Conservation (phyloP, 495 filamentous ascomycete species). For the Pseudomonodictys pantanalensis region DNA sequence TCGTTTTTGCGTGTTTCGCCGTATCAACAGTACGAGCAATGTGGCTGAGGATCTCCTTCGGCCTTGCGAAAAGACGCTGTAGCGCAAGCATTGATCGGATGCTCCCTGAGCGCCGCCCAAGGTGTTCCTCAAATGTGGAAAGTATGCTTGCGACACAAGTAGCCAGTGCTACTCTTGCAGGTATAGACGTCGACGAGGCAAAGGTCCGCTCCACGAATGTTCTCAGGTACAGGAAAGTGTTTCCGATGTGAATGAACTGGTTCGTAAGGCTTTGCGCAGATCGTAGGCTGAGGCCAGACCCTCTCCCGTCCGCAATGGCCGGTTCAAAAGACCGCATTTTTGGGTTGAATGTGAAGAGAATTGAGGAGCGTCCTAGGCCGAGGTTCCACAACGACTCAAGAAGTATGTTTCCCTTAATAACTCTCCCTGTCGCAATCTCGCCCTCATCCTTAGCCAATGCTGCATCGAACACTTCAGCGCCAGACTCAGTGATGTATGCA, state of each 20-base stretch:
- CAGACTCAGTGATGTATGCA: constrained; percentile 75
- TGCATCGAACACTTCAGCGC: constrained; percentile 70
- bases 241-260: constrained; percentile 59
- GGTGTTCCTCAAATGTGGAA: constrained; percentile 53
- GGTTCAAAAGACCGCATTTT: constrained; percentile 57
- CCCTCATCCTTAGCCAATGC: constrained; percentile 32
- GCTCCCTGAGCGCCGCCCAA: constrained; percentile 46
- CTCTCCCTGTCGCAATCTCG: constrained; percentile 10
- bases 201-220: constrained; percentile 51
- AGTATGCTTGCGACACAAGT: constrained; percentile 56
- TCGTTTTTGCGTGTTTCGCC: constrained; percentile 53
- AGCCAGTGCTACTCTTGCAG: constrained; percentile 60
- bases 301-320: constrained; percentile 52
- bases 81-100: constrained; percentile 65
- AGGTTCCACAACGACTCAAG: constrained; percentile 64
- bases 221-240: constrained; percentile 52
- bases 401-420: constrained; percentile 48
- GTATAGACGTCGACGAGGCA: constrained; percentile 40
- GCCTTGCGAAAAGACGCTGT: constrained; percentile 60
- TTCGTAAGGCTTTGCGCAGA: constrained; percentile 56
- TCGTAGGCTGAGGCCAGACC: constrained; percentile 65
- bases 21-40: constrained; percentile 59
- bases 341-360: constrained; percentile 70
- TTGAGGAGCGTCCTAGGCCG: constrained; percentile 75
- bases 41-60: constrained; percentile 59